Evolutionary conservation across 1,284 basidiomycete species (phyloP).

Genomic region (Rhodotorula sp.): DNA sequence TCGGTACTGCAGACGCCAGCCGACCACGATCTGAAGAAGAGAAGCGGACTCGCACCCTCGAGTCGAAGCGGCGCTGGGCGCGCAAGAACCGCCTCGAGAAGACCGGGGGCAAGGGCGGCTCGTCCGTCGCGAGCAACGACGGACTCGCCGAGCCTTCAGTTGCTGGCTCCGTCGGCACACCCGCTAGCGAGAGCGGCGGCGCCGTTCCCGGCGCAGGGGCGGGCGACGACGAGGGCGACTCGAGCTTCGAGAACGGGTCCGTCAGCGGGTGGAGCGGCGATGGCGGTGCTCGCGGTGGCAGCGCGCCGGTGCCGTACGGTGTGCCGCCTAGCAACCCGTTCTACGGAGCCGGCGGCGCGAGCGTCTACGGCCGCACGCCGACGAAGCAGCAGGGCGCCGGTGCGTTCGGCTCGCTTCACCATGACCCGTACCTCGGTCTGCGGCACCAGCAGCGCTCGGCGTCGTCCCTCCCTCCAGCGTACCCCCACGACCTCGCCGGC

Average conservation of each 20-base stretch:
- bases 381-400: not conserved
- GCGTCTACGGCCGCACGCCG: slow-evolving; percentile 8
- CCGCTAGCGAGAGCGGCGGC: not conserved
- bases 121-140: not conserved
- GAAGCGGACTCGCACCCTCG: slow-evolving; percentile 55
- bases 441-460: not conserved
- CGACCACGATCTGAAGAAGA: slow-evolving; percentile 57
- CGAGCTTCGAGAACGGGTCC: slow-evolving; percentile 15
- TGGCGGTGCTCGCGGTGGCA: not conserved
- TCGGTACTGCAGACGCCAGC: slow-evolving; percentile 51
- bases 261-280: slow-evolving; percentile 10
- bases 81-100: slow-evolving; percentile 53
- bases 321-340: slow-evolving; percentile 3
- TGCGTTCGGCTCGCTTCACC: too few species aligned
- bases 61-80: slow-evolving; percentile 58
- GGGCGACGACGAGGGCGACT: slow-evolving; percentile 18
- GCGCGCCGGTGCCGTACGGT: not conserved
- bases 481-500: not conserved
- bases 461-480: slow-evolving; percentile 3
- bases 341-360: slow-evolving; percentile 2
- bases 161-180: slow-evolving; percentile 13
- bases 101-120: not conserved
- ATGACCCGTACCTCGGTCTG: not conserved
- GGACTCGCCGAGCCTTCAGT: not conserved
- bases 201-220: too few species aligned